Percentiles rank a stretch among this genome's conserved stretches.
Conservation (phyloP, 2,329 filamentous ascomycete species). For the Zymoseptoria tritici region DNA sequence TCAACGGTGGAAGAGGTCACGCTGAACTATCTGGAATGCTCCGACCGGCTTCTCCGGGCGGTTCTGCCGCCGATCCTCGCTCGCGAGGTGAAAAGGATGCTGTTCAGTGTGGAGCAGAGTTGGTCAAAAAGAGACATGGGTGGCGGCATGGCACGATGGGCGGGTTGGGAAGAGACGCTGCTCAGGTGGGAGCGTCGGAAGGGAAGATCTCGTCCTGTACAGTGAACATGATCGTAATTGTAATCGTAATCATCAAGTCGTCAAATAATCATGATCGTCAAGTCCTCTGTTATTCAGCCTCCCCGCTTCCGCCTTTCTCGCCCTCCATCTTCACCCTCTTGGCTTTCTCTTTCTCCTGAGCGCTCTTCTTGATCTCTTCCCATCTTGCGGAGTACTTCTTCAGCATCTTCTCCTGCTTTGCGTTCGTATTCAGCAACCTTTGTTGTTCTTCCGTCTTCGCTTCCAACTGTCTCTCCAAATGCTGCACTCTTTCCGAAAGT, state of each 20-base stretch:
- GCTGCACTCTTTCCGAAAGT: conserved; percentile 30
- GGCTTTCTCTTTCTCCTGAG: conserved; percentile 27
- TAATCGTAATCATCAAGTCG: neutral
- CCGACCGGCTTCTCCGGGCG: too few species aligned
- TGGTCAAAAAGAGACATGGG: too few species aligned
- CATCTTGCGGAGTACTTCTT: conserved; percentile 60
- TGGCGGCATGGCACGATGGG: too few species aligned
- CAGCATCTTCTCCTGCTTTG: conserved; percentile 55
- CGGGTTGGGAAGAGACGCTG: neutral
- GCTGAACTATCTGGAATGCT: too few species aligned
- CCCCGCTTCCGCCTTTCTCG: neutral
- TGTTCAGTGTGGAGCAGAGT: too few species aligned
- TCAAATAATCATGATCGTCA: neutral
- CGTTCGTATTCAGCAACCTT: conserved; percentile 52
- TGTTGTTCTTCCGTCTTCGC: conserved; percentile 53
- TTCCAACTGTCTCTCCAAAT: conserved; percentile 58
- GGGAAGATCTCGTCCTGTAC: neutral
- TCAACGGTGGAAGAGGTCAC: too few species aligned
- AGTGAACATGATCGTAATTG: neutral
- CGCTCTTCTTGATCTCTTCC: conserved; percentile 62
- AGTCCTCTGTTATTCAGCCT: neutral
- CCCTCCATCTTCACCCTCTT: conserved; percentile 6
- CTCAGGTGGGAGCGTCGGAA: neutral
- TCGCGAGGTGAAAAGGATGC: too few species aligned
- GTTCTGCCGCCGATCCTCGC: too few species aligned